A percentile compares a stretch with the other conserved stretches of the same genome.
These are phyloP conservation scores for Cokeromyces recurvatus DNA, from an alignment of 371 early-diverging fungal genomes.

Conservation along the genomic window DNA sequence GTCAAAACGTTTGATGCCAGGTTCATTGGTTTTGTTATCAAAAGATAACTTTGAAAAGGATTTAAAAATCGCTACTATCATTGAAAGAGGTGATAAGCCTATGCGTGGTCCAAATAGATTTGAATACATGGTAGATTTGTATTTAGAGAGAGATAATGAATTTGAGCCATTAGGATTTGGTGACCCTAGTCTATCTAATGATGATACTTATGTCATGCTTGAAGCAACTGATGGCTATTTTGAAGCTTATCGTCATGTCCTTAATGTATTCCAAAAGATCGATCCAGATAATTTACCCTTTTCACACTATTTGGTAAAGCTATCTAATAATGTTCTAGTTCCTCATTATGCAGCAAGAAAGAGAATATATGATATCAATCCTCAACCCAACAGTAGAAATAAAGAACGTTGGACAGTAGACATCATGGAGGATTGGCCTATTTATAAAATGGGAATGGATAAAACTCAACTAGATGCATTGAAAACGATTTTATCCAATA, in stretches of 20 bases:
- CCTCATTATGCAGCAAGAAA: slow-evolving; percentile 36
- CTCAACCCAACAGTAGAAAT: not conserved
- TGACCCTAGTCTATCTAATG: slow-evolving; percentile 25
- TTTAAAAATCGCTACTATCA: slow-evolving; percentile 55
- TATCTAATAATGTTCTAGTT: slow-evolving; percentile 17
- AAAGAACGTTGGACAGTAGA: slow-evolving; percentile 23
- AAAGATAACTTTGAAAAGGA: slow-evolving; percentile 48
- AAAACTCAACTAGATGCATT: slow-evolving; percentile 51
- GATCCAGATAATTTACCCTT: slow-evolving; percentile 12
- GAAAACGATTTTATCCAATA: slow-evolving; percentile 44
- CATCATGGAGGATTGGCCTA: slow-evolving; percentile 29
- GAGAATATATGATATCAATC: slow-evolving; percentile 29
- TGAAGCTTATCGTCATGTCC: slow-evolving; percentile 51
- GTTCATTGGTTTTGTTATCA: slow-evolving; percentile 50
- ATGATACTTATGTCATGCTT: slow-evolving; percentile 40
- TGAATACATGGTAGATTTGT: slow-evolving; percentile 51
- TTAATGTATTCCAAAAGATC: slow-evolving; percentile 14
- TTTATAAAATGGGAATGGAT: slow-evolving; percentile 35
- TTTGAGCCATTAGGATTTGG: slow-evolving; percentile 37
- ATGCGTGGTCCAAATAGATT: slow-evolving; percentile 38
- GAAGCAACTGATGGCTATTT: slow-evolving; percentile 50
- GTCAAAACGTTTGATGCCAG: slow-evolving; percentile 57
- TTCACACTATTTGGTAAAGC: slow-evolving; percentile 9
- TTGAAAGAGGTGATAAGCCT: slow-evolving; percentile 48
- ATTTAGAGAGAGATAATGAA: slow-evolving; percentile 41